These are phyloP conservation scores for Ceratobasidium sp. DNA, from an alignment of 1,284 basidiomycete species.

Conservation along the genomic window DNA sequence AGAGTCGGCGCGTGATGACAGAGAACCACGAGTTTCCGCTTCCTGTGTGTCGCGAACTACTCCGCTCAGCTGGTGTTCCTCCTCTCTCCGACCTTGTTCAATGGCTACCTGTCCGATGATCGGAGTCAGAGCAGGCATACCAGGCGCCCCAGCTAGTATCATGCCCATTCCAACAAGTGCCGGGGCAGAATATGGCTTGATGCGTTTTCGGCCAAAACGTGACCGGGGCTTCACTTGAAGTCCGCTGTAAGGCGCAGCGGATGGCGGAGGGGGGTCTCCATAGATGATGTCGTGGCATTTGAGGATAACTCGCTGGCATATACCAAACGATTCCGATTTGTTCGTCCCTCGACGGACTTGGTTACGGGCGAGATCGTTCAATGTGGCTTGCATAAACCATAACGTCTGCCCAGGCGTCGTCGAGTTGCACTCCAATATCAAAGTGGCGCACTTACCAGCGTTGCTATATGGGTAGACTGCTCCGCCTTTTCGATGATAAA, in stretches of 20 bases:
- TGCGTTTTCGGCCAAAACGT: slow-evolving; percentile 70
- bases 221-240: slow-evolving; percentile 64
- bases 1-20: slow-evolving; percentile 43
- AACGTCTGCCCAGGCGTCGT: slow-evolving; percentile 73
- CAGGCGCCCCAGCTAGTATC: slow-evolving; percentile 81
- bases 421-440: slow-evolving; percentile 40
- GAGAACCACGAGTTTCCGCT: slow-evolving; percentile 23
- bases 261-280: slow-evolving; percentile 81
- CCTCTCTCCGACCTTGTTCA: slow-evolving; percentile 85
- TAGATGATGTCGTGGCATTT: slow-evolving; percentile 98
- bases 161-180: slow-evolving; percentile 89
- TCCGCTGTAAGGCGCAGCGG: slow-evolving; percentile 71
- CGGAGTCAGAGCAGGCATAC: slow-evolving; percentile 79
- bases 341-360: slow-evolving; percentile 54
- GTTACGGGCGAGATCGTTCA: slow-evolving; percentile 83
- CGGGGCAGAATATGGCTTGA: slow-evolving; percentile 80
- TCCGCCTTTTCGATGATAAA: slow-evolving; percentile 90
- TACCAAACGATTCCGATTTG: slow-evolving; percentile 84
- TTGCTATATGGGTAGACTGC: slow-evolving; percentile 91
- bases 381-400: slow-evolving; percentile 97
- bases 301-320: slow-evolving; percentile 94
- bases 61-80: slow-evolving; percentile 57
- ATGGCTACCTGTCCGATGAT: slow-evolving; percentile 87
- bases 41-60: slow-evolving; percentile 37
- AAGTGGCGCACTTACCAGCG: slow-evolving; percentile 76